These are phyloP conservation scores for Pyrenophora teres DNA, from an alignment of 2,329 filamentous ascomycete genomes.

Conservation along the genomic window DNA sequence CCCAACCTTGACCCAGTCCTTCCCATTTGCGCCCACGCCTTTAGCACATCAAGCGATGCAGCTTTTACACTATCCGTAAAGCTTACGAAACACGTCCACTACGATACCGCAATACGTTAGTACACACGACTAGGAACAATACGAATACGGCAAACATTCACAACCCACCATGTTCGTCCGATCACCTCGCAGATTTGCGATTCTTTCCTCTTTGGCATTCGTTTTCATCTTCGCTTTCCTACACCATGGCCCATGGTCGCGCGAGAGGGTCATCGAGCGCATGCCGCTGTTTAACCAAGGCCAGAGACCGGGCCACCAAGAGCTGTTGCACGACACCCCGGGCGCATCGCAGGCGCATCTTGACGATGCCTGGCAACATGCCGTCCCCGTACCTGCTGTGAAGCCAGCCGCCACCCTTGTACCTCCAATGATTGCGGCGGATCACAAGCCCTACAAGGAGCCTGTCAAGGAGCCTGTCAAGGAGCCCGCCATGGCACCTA, in stretches of 20 bases:
- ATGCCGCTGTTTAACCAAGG: slow-evolving; percentile 27
- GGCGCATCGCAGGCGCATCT: slow-evolving; percentile 19
- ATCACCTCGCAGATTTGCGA: slow-evolving; percentile 46
- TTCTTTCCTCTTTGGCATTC: slow-evolving; percentile 45
- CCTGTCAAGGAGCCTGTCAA: background rate
- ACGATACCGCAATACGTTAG: slow-evolving; percentile 26
- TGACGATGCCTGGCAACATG: slow-evolving; percentile 31
- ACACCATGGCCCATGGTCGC: slow-evolving; percentile 36
- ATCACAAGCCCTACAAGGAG: background rate
- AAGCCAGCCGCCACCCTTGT: slow-evolving; percentile 1
- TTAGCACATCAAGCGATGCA: slow-evolving; percentile 23
- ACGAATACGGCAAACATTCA: slow-evolving; percentile 26
- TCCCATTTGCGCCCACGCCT: slow-evolving; percentile 8
- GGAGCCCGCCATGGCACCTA: background rate
- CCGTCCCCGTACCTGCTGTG: slow-evolving; percentile 20
- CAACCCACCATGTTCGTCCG: slow-evolving; percentile 38
- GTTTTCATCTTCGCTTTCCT: slow-evolving; percentile 36
- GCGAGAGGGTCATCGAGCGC: slow-evolving; percentile 32
- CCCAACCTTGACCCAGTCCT: slow-evolving; percentile 7
- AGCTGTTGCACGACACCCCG: slow-evolving; percentile 12
- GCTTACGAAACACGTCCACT: slow-evolving; percentile 14
- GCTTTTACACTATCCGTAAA: slow-evolving; percentile 21
- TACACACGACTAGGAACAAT: slow-evolving; percentile 15
- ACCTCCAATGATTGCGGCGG: slow-evolving; percentile 6
- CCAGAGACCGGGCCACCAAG: slow-evolving; percentile 17